Base-by-base conservation (phyloP, 139 green algal species). In the Auxenochlorella pyrenoidosa region DNA sequence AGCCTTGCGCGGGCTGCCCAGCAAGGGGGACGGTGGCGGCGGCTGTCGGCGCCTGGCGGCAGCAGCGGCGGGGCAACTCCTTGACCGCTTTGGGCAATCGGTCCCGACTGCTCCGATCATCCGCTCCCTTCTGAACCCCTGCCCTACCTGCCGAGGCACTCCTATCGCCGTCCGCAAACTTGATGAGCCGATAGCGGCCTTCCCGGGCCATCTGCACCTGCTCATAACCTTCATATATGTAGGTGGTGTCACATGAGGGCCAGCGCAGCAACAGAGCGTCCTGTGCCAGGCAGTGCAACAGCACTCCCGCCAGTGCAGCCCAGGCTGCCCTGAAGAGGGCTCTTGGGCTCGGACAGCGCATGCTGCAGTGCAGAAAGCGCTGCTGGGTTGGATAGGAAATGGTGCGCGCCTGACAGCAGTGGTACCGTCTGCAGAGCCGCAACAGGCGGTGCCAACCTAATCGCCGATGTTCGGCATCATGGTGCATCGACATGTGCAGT, bases 181-280 rank as follows among this genome's bases (percentile, higher is more conserved):
- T 75, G 59, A 90, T 51, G n/a, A 92, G 59, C 0, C 28, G 36
- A 40, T 90, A 92, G 21, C 86, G 43, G 36, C 38, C 63, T 6
- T 30, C 3, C 24, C 30, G 30, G 34, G 13, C 38, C n/a, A 88
- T 8, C n/a, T 24, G 24, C 18, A 89, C 51, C 13, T 58, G 21
- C 43, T 85, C 75, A 44, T 92, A 92, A 26, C 75, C 85, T 70
- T 89, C 51, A 32, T 66, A 90, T 16, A 92, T 60, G 43, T 90
- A 92, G 0, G 89, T 92, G 21, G 89, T 92, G 40, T 92, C 85
- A 63, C 89, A 92, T 5, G 43, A 8, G 15, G 54, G 54, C 54
- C 54, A 44, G 0, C 66, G 63, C 2, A 66, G 80, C 28, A 65
- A 63, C 30, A 44, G 21, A 26, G 51, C 34, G 40, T 51, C 40